Conservation (phyloP, 2,329 filamentous ascomycete genomes). For the Akanthomyces uredinophilus region DNA sequence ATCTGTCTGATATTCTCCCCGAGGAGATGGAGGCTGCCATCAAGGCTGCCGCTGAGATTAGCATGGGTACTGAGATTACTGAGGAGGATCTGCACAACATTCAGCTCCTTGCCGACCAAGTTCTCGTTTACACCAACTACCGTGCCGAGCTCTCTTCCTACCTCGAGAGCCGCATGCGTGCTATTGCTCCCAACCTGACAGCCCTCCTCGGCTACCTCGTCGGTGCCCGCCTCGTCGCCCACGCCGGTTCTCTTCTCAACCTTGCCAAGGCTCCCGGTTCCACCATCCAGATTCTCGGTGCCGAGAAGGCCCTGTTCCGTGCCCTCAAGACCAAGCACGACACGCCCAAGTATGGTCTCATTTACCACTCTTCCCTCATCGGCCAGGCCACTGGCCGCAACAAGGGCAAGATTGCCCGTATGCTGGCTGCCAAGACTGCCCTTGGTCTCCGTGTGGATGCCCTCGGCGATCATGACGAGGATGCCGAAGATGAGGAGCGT, state of each 20-base stretch:
- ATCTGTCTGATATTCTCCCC: conserved; percentile 85
- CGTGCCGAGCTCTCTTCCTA: conserved; percentile 83
- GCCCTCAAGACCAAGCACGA: conserved; percentile 99
- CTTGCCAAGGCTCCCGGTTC: conserved; percentile 91
- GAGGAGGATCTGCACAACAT: conserved; percentile 92
- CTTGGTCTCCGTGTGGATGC: conserved; percentile 92
- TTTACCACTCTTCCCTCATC: conserved; percentile 88
- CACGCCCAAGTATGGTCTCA: conserved; percentile 95
- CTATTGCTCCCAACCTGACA: conserved; percentile 93
- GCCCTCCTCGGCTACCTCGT: conserved; percentile 90
- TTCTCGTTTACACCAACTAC: conserved; percentile 87
- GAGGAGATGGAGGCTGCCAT: conserved; percentile 91
- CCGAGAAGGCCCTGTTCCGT: conserved; percentile 97
- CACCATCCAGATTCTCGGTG: conserved; percentile 96
- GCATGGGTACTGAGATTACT: conserved; percentile 97
- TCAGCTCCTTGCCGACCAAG: conserved; percentile 83
- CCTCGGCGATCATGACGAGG: conserved; percentile 51
- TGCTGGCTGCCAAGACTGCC: conserved; percentile 88
- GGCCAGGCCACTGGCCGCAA: conserved; percentile 96
- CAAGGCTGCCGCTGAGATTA: conserved; percentile 91
- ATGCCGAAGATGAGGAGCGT: conserved; percentile 84
- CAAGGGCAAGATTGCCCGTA: conserved; percentile 98
- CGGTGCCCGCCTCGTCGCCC: conserved; percentile 88
- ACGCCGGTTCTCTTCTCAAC: conserved; percentile 89
- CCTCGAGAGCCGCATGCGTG: conserved; percentile 88